phyloP scores from a whole-genome alignment of 108 stramenopile species.

The Fragilaria radians region DNA sequence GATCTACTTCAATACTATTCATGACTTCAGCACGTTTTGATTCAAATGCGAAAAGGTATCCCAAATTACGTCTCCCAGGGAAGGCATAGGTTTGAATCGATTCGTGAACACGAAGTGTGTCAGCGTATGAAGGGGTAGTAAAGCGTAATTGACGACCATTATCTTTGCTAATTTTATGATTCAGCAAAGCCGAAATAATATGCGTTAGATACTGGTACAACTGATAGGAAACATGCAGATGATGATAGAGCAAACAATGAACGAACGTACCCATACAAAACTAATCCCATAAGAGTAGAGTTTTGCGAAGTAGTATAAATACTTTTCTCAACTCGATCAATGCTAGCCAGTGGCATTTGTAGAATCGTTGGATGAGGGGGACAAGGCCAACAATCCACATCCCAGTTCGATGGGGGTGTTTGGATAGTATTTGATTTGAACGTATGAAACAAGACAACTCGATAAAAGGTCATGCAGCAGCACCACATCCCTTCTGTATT shows the following conservation, averaged over 20 bases:
- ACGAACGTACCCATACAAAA: slow-evolving; percentile 11
- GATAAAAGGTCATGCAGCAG: slow-evolving; percentile 78
- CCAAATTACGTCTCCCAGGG: slow-evolving; percentile 77
- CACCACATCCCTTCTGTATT: slow-evolving; percentile 51
- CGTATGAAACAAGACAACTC: slow-evolving; percentile 64
- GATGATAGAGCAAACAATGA: no score
- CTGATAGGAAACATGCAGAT: no score
- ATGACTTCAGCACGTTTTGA: slow-evolving; percentile 66
- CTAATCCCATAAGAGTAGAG: slow-evolving; percentile 29
- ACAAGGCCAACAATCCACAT: slow-evolving; percentile 17
- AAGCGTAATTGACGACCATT: slow-evolving; percentile 63
- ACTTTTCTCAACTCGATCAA: slow-evolving; percentile 77
- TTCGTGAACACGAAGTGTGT: slow-evolving; percentile 66
- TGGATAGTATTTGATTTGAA: not conserved
- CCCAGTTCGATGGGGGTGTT: slow-evolving; percentile 28
- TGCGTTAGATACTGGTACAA: no score
- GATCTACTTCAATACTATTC: slow-evolving; percentile 32
- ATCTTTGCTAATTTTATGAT: slow-evolving; percentile 74
- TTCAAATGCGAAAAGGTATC: slow-evolving; percentile 89
- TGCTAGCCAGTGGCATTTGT: slow-evolving; percentile 73
- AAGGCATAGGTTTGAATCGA: slow-evolving; percentile 82
- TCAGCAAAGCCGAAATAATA: no score
- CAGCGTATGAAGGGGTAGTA: slow-evolving; percentile 60
- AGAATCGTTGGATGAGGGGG: slow-evolving; percentile 29
- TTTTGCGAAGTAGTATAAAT: slow-evolving; percentile 19